Evolutionary conservation across 768 basidiomycete species (phyloP).

Genomic region (Tylopilus plumbeoviolaceoides): DNA sequence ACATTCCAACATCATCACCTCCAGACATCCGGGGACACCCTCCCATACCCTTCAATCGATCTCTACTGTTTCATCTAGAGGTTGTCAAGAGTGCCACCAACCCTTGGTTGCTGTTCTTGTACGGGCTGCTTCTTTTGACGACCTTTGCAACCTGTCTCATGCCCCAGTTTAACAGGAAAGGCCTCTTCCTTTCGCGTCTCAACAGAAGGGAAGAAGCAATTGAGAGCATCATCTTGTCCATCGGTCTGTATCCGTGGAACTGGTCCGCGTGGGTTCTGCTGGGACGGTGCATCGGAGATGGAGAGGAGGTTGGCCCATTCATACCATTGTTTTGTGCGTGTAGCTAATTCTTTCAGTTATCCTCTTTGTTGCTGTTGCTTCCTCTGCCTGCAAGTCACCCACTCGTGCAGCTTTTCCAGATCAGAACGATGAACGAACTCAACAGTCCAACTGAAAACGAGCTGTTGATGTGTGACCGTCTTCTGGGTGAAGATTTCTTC

Average conservation of each 20-base stretch:
- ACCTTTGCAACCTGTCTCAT: neutral
- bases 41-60: conserved; percentile 58
- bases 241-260: conserved; percentile 82
- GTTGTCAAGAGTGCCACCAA: conserved; percentile 57
- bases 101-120: conserved; percentile 86
- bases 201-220: conserved; percentile 83
- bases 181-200: conserved; percentile 75
- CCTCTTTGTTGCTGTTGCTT: conserved; percentile 40
- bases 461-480: conserved; percentile 71
- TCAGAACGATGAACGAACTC: conserved; percentile 85
- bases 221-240: conserved; percentile 71
- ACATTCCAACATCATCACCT: conserved; percentile 2
- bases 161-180: conserved; percentile 53
- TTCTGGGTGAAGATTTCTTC: conserved; percentile 69
- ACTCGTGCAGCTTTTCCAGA: conserved; percentile 70
- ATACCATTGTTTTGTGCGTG: neutral
- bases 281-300: conserved; percentile 73
- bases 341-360: conserved; percentile 33
- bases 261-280: conserved; percentile 92
- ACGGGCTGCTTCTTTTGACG: neutral
- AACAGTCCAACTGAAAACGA: conserved; percentile 88
- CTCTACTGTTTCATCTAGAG: conserved; percentile 55
- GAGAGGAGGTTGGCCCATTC: conserved; percentile 65
- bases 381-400: conserved; percentile 51
- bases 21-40: conserved; percentile 70